A percentile compares a stretch with the other conserved stretches of the same genome.
Conservation (phyloP, 2,329 filamentous ascomycete species). For the Neophaeococcomyces aloes region DNA sequence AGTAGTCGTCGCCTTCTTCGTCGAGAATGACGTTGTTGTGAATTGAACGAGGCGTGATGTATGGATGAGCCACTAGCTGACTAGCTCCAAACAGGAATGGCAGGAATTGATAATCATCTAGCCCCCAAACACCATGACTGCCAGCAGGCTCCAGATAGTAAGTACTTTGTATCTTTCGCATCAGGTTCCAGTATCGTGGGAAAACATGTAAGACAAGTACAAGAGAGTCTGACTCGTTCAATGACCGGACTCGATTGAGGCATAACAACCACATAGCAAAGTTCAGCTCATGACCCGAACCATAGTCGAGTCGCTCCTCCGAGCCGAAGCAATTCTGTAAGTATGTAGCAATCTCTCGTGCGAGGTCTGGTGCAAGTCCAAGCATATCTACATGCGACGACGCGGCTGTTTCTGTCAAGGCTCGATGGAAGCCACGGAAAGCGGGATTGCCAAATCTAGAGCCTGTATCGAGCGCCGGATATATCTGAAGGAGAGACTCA, state of each 20-base stretch:
- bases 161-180: slow-evolving; percentile 77
- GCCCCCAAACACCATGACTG: slow-evolving; percentile 93
- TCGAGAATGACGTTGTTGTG: slow-evolving; percentile 82
- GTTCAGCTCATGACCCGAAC: slow-evolving; percentile 93
- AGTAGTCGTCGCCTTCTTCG: slow-evolving; percentile 69
- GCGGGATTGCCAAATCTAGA: slow-evolving; percentile 91
- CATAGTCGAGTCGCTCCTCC: slow-evolving; percentile 81
- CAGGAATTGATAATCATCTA: slow-evolving; percentile 95
- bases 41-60: slow-evolving; percentile 66
- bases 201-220: slow-evolving; percentile 69
- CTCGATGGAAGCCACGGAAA: slow-evolving; percentile 68
- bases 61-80: slow-evolving; percentile 76
- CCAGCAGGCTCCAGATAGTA: slow-evolving; percentile 97
- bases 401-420: slow-evolving; percentile 30
- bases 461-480: slow-evolving; percentile 76
- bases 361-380: slow-evolving; percentile 37
- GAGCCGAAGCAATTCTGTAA: slow-evolving; percentile 78
- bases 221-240: slow-evolving; percentile 58
- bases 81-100: slow-evolving; percentile 92
- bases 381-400: slow-evolving; percentile 34
- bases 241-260: slow-evolving; percentile 64
- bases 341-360: slow-evolving; percentile 67
- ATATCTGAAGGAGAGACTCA: slow-evolving; percentile 53
- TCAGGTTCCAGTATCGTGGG: slow-evolving; percentile 67
- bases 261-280: slow-evolving; percentile 96